These are phyloP conservation scores for Forsythia suspensa DNA, from an alignment of 257 asterid species.

Conservation along the genomic window DNA sequence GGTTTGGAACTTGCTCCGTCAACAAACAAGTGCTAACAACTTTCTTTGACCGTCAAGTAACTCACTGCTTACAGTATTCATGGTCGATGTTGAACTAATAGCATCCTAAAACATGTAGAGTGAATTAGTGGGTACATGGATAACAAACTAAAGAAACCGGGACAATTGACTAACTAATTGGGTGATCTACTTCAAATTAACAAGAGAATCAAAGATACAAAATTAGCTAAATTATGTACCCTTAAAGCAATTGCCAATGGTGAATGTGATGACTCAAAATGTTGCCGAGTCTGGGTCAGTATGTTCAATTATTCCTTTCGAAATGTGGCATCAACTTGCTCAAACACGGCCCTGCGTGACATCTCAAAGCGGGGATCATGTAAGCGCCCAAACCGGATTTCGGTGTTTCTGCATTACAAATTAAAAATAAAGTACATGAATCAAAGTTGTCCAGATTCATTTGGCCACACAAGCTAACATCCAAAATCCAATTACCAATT, in stretches of 20 bases:
- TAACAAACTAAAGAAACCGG: background rate
- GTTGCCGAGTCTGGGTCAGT: slow-evolving; percentile 69
- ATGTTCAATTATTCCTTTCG: slow-evolving; percentile 90
- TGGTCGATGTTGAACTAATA: slow-evolving; percentile 72
- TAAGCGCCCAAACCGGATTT: slow-evolving; percentile 81
- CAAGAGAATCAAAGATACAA: background rate
- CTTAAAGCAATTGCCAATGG: slow-evolving; percentile 76
- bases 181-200: background rate
- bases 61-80: slow-evolving; percentile 80
- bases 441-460: background rate
- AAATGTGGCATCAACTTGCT: slow-evolving; percentile 88
- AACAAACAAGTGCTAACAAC: slow-evolving; percentile 75
- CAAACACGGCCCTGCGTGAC: slow-evolving; percentile 93
- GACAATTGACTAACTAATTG: background rate
- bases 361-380: slow-evolving; percentile 91
- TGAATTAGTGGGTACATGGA: background rate
- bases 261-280: slow-evolving; percentile 81
- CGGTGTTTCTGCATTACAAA: slow-evolving; percentile 61
- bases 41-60: slow-evolving; percentile 89
- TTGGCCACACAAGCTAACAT: background rate
- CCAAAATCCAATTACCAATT: background rate
- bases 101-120: slow-evolving; percentile 60
- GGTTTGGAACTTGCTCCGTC: slow-evolving; percentile 72
- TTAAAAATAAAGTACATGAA: background rate
- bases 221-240: slow-evolving; percentile 41